Conservation (phyloP, 768 basidiomycete species). For the Calocybe gangraenosa region DNA sequence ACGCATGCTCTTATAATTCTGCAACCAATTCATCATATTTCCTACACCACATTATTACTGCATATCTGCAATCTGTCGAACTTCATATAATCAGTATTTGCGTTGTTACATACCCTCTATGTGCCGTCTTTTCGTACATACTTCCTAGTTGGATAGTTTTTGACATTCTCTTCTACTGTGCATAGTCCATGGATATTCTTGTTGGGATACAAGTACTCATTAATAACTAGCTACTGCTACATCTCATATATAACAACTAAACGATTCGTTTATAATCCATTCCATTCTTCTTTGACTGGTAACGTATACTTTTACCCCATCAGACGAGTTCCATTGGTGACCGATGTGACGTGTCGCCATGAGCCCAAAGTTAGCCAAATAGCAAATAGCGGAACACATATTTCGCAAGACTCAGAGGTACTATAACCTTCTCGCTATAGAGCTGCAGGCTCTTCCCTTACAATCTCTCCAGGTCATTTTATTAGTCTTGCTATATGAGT, state of each 20-base stretch:
- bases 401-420: too few relatives aligned
- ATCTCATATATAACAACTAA: constrained; percentile 3
- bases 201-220: constrained; percentile 8
- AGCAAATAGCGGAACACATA: too few relatives aligned
- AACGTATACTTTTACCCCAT: too few relatives aligned
- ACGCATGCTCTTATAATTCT: constrained; percentile 20
- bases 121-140: constrained; percentile 16
- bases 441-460: not conserved
- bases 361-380: constrained; percentile 34
- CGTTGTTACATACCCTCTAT: constrained; percentile 16
- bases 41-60: constrained; percentile 25
- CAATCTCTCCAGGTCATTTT: constrained; percentile 8
- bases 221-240: constrained; percentile 14
- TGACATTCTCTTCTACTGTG: constrained; percentile 13
- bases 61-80: constrained; percentile 19
- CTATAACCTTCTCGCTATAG: not conserved
- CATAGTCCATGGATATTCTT: constrained; percentile 9
- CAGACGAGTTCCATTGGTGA: not conserved
- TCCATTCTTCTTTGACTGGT: too few relatives aligned
- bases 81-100: constrained; percentile 27
- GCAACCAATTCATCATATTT: constrained; percentile 15
- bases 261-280: too few relatives aligned
- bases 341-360: constrained; percentile 31
- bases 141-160: constrained; percentile 16
- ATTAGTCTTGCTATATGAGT: constrained; percentile 37